Evolutionary conservation across 768 basidiomycete genomes (phyloP), one percentile per base, ranked within the genome.

Genomic region (Lentinula guzmanii): DNA sequence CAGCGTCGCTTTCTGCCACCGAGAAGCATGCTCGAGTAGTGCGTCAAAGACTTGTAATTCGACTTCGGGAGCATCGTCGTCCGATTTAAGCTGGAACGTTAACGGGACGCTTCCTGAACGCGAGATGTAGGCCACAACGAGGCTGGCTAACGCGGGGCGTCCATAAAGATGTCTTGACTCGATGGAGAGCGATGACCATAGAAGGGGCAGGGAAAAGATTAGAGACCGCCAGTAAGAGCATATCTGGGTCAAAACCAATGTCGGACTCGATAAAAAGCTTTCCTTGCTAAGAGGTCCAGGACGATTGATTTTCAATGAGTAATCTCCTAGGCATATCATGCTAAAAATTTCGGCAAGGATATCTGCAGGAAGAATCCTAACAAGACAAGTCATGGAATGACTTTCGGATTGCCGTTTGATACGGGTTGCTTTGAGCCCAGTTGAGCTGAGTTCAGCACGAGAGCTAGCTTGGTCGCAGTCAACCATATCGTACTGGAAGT

Each of bases 181-280:
- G 57, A 54, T 52, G 54, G 61, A 46, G 45, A 61, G n/a, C 43
- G 52, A 42, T 33, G 50, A 62, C 55, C 46, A 54, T 53, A 62
- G 51, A 50, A 52, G 63, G 60, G 64, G 52, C 33, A 54, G 10
- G 61, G 58, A 52, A 41, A 52, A 42, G 28, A 60, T 15, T 52
- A 50, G 48, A 41, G 37, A 52, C 2, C 51, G 28, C 51, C 51
- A 52, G 6, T 31, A 52, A 15, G 51, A 52, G 18, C 51, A 52
- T n/a, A 52, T 21, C 28, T 52, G 51, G 13, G 51, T 52, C 33
- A 52, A 16, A 18, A 34, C 31, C 33, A 52, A 34, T 16, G 51
- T 52, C 9, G 51, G 33, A 16, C 51, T 52, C n/a, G 51, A 52
- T 28, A 52, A 13, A 6, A 52, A 13, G 33, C 51, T 15, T 15